These are phyloP conservation scores for Cystobasidium sp. DNA, from an alignment of 1,284 basidiomycete genomes.

Conservation along the genomic window DNA sequence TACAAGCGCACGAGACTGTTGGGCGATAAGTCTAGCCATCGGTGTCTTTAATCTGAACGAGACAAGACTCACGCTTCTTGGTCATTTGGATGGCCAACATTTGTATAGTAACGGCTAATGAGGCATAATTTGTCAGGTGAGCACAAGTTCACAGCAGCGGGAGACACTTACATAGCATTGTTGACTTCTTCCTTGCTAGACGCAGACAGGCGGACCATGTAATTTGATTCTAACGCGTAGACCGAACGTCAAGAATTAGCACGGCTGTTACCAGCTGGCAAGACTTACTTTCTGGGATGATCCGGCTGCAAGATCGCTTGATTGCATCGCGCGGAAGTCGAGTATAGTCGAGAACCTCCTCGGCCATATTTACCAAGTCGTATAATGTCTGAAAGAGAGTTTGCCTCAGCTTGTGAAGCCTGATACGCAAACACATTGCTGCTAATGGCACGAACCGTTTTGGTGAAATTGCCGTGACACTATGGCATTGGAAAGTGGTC, in stretches of 20 bases:
- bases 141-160: neutral
- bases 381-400: neutral
- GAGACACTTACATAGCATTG: conserved; percentile 64
- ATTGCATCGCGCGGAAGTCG: conserved; percentile 56
- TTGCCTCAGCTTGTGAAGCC: neutral
- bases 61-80: conserved; percentile 56
- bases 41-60: neutral
- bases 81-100: conserved; percentile 65
- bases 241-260: neutral
- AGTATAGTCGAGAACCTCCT: conserved; percentile 68
- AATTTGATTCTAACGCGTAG: conserved; percentile 67
- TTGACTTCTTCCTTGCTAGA: conserved; percentile 87
- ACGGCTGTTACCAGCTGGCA: neutral
- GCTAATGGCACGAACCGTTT: neutral
- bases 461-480: conserved; percentile 70
- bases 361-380: conserved; percentile 60
- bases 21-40: neutral
- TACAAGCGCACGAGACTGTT: neutral
- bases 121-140: neutral
- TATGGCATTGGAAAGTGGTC: neutral
- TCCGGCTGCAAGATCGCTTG: conserved; percentile 41
- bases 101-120: conserved; percentile 56
- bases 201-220: conserved; percentile 70
- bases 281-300: conserved; percentile 41
- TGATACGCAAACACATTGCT: neutral